phyloP scores from a whole-genome alignment of 139 green algal species.

The Edaphochlamys debaryana region DNA sequence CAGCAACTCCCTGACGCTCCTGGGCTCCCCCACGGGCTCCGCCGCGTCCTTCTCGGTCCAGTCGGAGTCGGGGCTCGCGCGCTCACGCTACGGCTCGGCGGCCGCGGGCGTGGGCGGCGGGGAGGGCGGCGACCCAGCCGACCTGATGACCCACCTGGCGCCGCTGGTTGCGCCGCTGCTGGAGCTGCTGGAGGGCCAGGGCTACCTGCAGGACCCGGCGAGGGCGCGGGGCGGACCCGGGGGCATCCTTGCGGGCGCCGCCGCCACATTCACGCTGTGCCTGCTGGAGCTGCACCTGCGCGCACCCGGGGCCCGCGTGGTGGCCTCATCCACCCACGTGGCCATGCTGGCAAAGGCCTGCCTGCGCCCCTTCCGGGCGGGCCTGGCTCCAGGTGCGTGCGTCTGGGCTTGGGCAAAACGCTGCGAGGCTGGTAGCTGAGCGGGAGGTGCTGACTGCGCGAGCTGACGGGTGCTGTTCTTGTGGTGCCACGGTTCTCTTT shows the following conservation, averaged over 20 bases:
- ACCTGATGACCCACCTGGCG: background rate
- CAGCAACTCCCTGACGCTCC: background rate
- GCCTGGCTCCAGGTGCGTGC: constrained; percentile 10
- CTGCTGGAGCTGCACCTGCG: constrained; percentile 77
- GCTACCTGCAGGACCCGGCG: constrained; percentile 54
- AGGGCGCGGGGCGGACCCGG: constrained; percentile 47
- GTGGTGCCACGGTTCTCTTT: too few species aligned
- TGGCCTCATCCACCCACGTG: background rate
- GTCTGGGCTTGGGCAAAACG: too few species aligned
- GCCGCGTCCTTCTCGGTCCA: constrained; percentile 4
- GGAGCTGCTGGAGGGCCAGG: constrained; percentile 37
- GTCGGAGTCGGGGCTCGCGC: background rate
- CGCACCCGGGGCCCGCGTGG: constrained; percentile 51
- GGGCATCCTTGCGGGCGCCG: constrained; percentile 52
- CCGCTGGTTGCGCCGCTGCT: constrained; percentile 54
- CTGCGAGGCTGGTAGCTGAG: too few species aligned
- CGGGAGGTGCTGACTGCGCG: too few species aligned
- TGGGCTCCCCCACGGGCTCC: background rate
- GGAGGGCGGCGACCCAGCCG: background rate
- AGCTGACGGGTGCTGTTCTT: too few species aligned
- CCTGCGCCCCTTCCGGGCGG: constrained; percentile 39
- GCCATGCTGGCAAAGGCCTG: constrained; percentile 68
- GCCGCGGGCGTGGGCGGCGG: background rate
- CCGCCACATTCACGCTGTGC: constrained; percentile 70
- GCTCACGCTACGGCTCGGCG: background rate